Base-by-base conservation (phyloP, 805 yeast species). In the Wickerhamomyces canadensis region DNA sequence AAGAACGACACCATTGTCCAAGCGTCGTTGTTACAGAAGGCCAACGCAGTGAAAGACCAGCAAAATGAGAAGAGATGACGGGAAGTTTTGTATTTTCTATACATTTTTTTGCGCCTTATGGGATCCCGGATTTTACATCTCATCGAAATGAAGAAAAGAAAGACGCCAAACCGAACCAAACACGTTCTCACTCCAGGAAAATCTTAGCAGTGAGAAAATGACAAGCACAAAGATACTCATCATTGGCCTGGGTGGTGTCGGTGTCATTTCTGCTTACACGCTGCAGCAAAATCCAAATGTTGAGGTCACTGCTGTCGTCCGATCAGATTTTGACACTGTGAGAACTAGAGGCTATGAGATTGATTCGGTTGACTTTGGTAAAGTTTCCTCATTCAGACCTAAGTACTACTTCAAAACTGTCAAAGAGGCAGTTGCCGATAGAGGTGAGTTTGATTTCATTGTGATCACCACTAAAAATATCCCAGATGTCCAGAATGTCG, bases 181-280 rank as follows among this genome's bases (percentile, higher is more conserved):
- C n/a, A n/a, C n/a, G n/a, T n/a, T n/a, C n/a, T n/a, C n/a, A n/a
- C n/a, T n/a, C n/a, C n/a, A n/a, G n/a, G n/a, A n/a, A n/a, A n/a
- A n/a, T n/a, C n/a, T n/a, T n/a, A n/a, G n/a, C n/a, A n/a, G n/a
- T n/a, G n/a, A n/a, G n/a, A n/a, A n/a, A n/a, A n/a, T n/a, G n/a
- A n/a, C n/a, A n/a, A n/a, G n/a, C n/a, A 21, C 10, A 14, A 57
- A 67, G 33, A 72, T 78, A 5, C 62, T 82, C 17, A 58, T 83
- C 9, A 67, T 84, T 19, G 94, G 94, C 3, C 65, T 84, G 35
- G 95, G 94, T 14, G 94, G 91, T 28, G 89, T 84, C 11, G 95
- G 94, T 21, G 65, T 82, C 27, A 72, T 84, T 29, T 80, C 80
- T 4, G 84, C 91, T 0, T 71, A 77, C 35, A 74, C 82, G 0